Evolutionary conservation across 768 basidiomycete genomes (phyloP).

Genomic region (Mycena albidolilacea): DNA sequence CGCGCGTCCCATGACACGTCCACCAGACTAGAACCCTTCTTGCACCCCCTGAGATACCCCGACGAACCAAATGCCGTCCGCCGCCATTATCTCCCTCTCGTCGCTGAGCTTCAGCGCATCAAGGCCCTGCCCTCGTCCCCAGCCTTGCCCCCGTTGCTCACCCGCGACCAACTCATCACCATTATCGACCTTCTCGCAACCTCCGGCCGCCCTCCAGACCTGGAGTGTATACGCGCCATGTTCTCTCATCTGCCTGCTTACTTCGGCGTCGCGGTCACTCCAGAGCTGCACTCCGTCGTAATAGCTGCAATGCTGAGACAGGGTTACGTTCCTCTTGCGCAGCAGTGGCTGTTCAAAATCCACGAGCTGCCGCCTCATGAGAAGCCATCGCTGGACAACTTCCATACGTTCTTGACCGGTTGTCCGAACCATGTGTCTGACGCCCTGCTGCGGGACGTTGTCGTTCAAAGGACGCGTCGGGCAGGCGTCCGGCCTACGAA

Average conservation of each 20-base stretch:
- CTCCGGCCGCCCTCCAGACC: conserved; percentile 67
- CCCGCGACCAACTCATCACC: conserved; percentile 51
- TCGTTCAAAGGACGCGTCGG: conserved; percentile 53
- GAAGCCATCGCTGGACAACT: conserved; percentile 66
- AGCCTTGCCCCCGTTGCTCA: conserved; percentile 46
- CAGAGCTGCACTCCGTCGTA: conserved; percentile 65
- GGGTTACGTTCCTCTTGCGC: conserved; percentile 59
- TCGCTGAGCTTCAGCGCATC: conserved; percentile 44
- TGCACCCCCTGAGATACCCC: conserved; percentile 43
- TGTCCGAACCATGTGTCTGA: conserved; percentile 50
- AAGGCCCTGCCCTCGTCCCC: conserved; percentile 43
- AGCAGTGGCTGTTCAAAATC: conserved; percentile 70
- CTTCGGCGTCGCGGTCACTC: conserved; percentile 62
- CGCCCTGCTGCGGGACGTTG: conserved; percentile 52
- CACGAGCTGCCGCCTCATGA: conserved; percentile 61
- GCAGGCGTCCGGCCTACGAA: conserved; percentile 52
- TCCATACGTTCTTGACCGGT: conserved; percentile 66
- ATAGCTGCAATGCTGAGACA: conserved; percentile 63
- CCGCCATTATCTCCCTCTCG: conserved; percentile 53
- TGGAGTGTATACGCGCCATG: conserved; percentile 68
- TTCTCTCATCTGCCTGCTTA: conserved; percentile 63
- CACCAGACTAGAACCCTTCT: conserved; percentile 33
- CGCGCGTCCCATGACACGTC: conserved; percentile 41
- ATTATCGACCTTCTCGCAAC: conserved; percentile 63
- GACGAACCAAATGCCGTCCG: conserved; percentile 52